Conservation (phyloP, 2,329 filamentous ascomycete genomes). For the Aspergillus tanneri region DNA sequence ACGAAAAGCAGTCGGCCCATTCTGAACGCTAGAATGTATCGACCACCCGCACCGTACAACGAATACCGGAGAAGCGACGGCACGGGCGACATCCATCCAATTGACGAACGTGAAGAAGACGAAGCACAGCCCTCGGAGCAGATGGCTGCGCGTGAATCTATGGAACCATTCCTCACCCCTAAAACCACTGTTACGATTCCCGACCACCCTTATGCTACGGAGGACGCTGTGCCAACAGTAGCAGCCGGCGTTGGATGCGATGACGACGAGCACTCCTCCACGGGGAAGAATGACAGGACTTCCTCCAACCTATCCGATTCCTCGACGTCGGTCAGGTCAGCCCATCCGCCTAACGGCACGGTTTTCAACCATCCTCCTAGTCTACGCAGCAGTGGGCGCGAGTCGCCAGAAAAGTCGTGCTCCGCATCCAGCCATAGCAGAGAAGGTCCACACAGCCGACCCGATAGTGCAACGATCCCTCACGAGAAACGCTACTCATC, state of each 20-base stretch:
- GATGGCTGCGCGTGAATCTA: conserved; percentile 9
- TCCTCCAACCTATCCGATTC: conserved; percentile 57
- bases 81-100: conserved; percentile 60
- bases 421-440: conserved; percentile 22
- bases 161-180: conserved; percentile 31
- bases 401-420: conserved; percentile 27
- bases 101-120: conserved; percentile 63
- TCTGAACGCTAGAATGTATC: conserved; percentile 38
- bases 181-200: conserved; percentile 26
- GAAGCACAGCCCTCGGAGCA: conserved; percentile 37
- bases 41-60: conserved; percentile 48
- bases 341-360: conserved; percentile 19
- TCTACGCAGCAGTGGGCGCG: conserved; percentile 25
- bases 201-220: conserved; percentile 13
- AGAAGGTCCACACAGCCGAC: conserved; percentile 24
- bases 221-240: neutral
- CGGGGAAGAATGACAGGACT: conserved; percentile 56
- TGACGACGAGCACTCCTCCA: conserved; percentile 42
- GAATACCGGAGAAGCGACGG: conserved; percentile 51
- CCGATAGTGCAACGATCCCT: conserved; percentile 26
- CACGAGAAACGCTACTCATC: conserved; percentile 43
- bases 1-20: conserved; percentile 40
- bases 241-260: neutral
- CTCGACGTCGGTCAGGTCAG: conserved; percentile 37
- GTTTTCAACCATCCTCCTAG: conserved; percentile 24